phyloP scores from a whole-genome alignment of 1,284 basidiomycete genomes.

The Marasmius tenuissimus region DNA sequence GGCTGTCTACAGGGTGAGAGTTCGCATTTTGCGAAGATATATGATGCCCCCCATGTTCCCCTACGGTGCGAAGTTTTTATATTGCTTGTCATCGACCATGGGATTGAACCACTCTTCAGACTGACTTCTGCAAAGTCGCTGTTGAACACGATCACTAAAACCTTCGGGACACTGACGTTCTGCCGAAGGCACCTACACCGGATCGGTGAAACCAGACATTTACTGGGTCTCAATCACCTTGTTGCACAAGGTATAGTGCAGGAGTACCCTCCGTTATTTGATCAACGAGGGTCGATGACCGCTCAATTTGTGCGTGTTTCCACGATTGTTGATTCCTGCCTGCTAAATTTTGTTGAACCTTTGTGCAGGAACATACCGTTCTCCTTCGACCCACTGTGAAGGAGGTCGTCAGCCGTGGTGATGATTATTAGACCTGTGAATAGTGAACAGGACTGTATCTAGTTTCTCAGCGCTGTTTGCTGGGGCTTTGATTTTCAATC shows the following conservation, averaged over 20 bases:
- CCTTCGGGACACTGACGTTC: slow-evolving; percentile 95
- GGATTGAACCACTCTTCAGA: slow-evolving; percentile 36
- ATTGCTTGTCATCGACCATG: not conserved
- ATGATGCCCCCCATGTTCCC: slow-evolving; percentile 70
- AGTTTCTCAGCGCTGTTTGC: no score
- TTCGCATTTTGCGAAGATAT: slow-evolving; percentile 87
- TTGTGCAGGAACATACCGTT: slow-evolving; percentile 85
- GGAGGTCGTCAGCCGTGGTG: slow-evolving; percentile 93
- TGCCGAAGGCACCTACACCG: slow-evolving; percentile 94
- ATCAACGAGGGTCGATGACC: slow-evolving; percentile 83
- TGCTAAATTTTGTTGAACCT: slow-evolving; percentile 6
- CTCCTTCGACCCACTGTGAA: slow-evolving; percentile 89
- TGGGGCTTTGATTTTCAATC: no score
- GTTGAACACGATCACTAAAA: slow-evolving; percentile 86
- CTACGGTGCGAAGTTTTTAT: slow-evolving; percentile 51
- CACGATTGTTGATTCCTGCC: not conserved
- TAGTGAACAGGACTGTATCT: not conserved
- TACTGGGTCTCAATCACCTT: slow-evolving; percentile 89
- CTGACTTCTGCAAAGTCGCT: slow-evolving; percentile 85
- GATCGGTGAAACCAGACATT: slow-evolving; percentile 89
- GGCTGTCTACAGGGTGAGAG: slow-evolving; percentile 71
- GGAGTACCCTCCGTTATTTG: slow-evolving; percentile 91
- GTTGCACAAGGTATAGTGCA: slow-evolving; percentile 90
- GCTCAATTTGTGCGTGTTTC: slow-evolving; percentile 80
- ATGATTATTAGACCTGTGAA: slow-evolving; percentile 69